A percentile compares a stretch with the other conserved stretches of the same genome.
phyloP scores from a whole-genome alignment of 441 rosid species.

The Bruguiera hainesii region DNA sequence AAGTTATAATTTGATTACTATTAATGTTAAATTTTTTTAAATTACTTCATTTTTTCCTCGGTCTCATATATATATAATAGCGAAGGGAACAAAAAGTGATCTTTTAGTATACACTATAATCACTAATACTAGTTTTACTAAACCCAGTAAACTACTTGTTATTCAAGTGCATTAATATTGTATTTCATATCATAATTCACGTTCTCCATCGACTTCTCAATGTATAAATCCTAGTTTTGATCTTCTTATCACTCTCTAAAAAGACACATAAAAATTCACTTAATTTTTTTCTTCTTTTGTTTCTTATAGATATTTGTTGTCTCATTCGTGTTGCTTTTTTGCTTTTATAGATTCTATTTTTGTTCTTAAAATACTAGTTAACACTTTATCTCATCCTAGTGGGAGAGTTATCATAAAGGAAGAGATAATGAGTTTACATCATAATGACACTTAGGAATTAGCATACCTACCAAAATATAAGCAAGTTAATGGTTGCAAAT shows the following conservation, averaged over 20 bases:
- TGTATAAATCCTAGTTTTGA: background rate
- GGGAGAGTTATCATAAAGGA: background rate
- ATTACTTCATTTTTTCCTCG: too few species aligned
- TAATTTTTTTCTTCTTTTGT: background rate
- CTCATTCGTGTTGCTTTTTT: background rate
- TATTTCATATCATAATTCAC: too few species aligned
- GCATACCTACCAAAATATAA: background rate
- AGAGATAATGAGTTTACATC: background rate
- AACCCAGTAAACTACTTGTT: too few species aligned
- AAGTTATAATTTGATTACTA: too few species aligned
- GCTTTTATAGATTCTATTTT: background rate
- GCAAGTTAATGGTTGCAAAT: background rate
- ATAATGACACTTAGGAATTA: background rate
- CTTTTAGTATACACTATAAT: too few species aligned
- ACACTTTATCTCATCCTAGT: background rate
- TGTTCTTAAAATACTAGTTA: background rate
- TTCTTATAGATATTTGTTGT: background rate
- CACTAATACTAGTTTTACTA: too few species aligned
- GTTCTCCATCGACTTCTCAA: background rate
- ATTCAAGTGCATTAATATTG: too few species aligned
- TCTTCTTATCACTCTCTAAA: background rate
- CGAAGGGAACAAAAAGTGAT: too few species aligned
- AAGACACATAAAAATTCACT: background rate
- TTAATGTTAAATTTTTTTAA: too few species aligned
- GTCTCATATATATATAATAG: too few species aligned